Evolutionary conservation across 2,329 filamentous ascomycete genomes (phyloP), one percentile per base, ranked within the genome.

Genomic region (Cytospora piceae): DNA sequence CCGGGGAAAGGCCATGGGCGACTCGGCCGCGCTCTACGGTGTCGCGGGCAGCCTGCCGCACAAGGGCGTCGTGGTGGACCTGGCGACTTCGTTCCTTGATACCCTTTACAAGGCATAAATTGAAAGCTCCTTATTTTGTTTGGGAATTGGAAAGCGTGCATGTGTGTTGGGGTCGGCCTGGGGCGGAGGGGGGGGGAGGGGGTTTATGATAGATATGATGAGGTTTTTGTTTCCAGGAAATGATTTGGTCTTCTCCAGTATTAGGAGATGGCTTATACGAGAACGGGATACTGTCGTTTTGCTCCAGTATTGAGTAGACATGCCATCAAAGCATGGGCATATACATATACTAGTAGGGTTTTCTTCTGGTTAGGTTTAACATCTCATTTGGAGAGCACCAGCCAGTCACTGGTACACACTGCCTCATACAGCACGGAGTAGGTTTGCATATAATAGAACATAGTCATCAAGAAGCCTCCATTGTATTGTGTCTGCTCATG

Each of bases 31-130:
- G 5, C 80, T 99, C 68, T 99, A 99, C 78, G 95, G 95, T 63
- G 94, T 99, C 65, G 95, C 95, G 0, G 95, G 95, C 7, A 96
- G 92, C 73, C 79, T 99, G 77, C 95, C 95, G 1, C 96, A 99
- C 76, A 98, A 98, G 85, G 93, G 91, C 71, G 90, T 99, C 39
- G 93, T 99, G 37, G 92, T 92, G 70, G 92, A 96, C 72, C 79
- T 99, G 74, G 94, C 94, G 1, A 92, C 85, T 71, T 94, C 93
- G 0, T 99, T 98, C 78, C 82, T 98, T 74, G 94, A 98, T 79
- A 90, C 95, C 61, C 76, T 97, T 77, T 97, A 97, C 79, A 96
- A 96, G 82, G 90, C 90, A 67, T 95, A 80, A 79, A 15, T 22
- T 37, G 34, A 37, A 2, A 15, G 11, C 32, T 34, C 32, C 7